A percentile compares a stretch with the other conserved stretches of the same genome.
Conservation (phyloP, 2,329 filamentous ascomycete species). For the Aspergillus sp. region DNA sequence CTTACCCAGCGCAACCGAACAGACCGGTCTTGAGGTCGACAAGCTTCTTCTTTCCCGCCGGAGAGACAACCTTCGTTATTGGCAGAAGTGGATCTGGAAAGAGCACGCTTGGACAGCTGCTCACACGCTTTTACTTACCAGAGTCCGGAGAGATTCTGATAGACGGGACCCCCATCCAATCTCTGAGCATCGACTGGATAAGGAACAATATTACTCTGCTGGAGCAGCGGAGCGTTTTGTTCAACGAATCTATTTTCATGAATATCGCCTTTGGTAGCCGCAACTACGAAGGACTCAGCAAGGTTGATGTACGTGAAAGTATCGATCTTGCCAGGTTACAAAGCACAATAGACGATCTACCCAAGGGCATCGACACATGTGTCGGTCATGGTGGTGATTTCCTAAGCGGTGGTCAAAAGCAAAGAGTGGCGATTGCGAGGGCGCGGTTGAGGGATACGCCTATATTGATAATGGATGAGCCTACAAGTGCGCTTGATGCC, state of each 20-base stretch:
- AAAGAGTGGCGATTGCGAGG: slow-evolving; percentile 77
- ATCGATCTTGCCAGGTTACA: slow-evolving; percentile 70
- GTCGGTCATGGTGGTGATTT: slow-evolving; percentile 69
- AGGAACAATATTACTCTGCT: slow-evolving; percentile 76
- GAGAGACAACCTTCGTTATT: slow-evolving; percentile 76
- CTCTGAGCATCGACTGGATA: slow-evolving; percentile 70
- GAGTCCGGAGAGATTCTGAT: slow-evolving; percentile 66
- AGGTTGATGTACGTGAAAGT: slow-evolving; percentile 61
- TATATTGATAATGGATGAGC: slow-evolving; percentile 83
- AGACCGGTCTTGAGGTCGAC: slow-evolving; percentile 61
- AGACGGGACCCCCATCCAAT: slow-evolving; percentile 64
- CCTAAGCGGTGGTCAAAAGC: slow-evolving; percentile 82
- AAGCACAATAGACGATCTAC: slow-evolving; percentile 66
- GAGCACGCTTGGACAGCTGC: slow-evolving; percentile 79
- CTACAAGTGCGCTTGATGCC: slow-evolving; percentile 83
- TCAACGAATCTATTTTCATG: slow-evolving; percentile 74
- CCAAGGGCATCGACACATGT: slow-evolving; percentile 69
- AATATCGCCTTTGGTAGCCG: slow-evolving; percentile 75
- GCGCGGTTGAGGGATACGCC: slow-evolving; percentile 75
- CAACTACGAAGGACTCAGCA: slow-evolving; percentile 51
- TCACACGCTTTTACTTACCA: slow-evolving; percentile 75
- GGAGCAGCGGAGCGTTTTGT: slow-evolving; percentile 78
- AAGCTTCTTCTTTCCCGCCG: slow-evolving; percentile 69
- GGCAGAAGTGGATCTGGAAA: slow-evolving; percentile 90
- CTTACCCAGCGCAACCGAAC: slow-evolving; percentile 71